A percentile compares a stretch with the other conserved stretches of the same genome.
Conservation (phyloP, 2,329 filamentous ascomycete genomes). For the Claviceps lovelessii region DNA sequence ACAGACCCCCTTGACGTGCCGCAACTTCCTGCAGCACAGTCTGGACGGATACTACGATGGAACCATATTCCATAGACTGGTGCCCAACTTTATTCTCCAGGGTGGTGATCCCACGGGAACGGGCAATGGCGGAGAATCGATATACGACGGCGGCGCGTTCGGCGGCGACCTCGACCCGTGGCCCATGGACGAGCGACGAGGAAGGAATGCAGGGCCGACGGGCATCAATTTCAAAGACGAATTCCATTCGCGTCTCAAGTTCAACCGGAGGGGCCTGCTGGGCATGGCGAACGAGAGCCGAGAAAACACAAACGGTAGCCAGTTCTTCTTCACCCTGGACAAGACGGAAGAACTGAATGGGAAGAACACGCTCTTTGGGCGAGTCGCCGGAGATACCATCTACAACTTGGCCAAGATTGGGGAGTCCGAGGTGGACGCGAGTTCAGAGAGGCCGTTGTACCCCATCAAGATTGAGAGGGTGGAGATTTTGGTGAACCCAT, state of each 20-base stretch:
- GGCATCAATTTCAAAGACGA: slow-evolving; percentile 64
- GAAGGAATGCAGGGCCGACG: slow-evolving; percentile 42
- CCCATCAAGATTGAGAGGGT: slow-evolving; percentile 61
- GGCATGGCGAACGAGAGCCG: slow-evolving; percentile 89
- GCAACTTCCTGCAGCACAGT: slow-evolving; percentile 91
- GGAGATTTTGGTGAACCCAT: slow-evolving; percentile 70
- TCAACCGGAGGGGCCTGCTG: slow-evolving; percentile 76
- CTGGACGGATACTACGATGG: slow-evolving; percentile 91
- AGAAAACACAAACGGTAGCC: slow-evolving; percentile 73
- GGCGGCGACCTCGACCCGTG: slow-evolving; percentile 58
- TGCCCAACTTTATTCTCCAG: slow-evolving; percentile 85
- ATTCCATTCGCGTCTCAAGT: slow-evolving; percentile 82
- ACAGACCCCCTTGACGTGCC: slow-evolving; percentile 78
- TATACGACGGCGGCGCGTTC: slow-evolving; percentile 73
- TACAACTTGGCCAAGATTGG: slow-evolving; percentile 93
- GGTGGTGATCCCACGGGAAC: slow-evolving; percentile 91
- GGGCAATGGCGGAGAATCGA: slow-evolving; percentile 79
- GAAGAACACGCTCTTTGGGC: slow-evolving; percentile 86
- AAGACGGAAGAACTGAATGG: slow-evolving; percentile 73
- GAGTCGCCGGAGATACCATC: slow-evolving; percentile 84
- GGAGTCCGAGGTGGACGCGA: slow-evolving; percentile 67
- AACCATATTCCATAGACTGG: slow-evolving; percentile 85
- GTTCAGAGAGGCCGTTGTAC: slow-evolving; percentile 71
- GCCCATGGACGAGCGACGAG: slow-evolving; percentile 52
- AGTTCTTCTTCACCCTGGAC: slow-evolving; percentile 91